A percentile compares a stretch with the other conserved stretches of the same genome.
These are phyloP conservation scores for Lachnellula occidentalis DNA, from an alignment of 2,329 filamentous ascomycete species.

Conservation along the genomic window DNA sequence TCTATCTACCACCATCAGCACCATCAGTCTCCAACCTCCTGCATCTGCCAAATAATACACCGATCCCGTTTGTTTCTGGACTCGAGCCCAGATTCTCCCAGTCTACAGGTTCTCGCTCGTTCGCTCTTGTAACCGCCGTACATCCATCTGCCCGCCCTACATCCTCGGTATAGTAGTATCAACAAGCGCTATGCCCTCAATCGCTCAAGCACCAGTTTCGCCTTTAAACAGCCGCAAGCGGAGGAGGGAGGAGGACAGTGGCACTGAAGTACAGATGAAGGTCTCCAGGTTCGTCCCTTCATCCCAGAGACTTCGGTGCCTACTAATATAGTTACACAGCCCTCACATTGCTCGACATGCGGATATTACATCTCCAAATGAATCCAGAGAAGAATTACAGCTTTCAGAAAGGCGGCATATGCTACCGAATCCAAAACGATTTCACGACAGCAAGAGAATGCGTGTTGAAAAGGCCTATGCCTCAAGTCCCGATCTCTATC, in stretches of 20 bases:
- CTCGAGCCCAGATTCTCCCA: no score
- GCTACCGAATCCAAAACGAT: neutral
- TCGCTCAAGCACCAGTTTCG: conserved; percentile 17
- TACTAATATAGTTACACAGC: neutral
- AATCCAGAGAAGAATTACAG: neutral
- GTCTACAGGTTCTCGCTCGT: neutral
- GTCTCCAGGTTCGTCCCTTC: conserved; percentile 10
- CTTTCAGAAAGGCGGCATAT: neutral
- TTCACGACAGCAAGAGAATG: conserved; percentile 12
- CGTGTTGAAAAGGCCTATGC: conserved; percentile 2
- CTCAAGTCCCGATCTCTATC: neutral
- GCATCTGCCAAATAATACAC: no score
- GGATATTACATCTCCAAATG: neutral
- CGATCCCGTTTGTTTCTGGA: no score
- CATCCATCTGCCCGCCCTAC: neutral
- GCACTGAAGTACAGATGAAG: conserved; percentile 5
- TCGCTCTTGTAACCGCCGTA: neutral
- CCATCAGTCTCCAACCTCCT: no score
- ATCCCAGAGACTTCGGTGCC: neutral
- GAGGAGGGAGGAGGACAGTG: conserved; percentile 17
- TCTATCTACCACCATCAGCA: no score
- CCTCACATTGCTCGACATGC: neutral
- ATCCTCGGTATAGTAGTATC: neutral
- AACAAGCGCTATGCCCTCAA: conserved; percentile 21
- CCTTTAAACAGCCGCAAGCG: conserved; percentile 16